Conservation (phyloP, 768 basidiomycete genomes). For the Leccinum incarnatum region DNA sequence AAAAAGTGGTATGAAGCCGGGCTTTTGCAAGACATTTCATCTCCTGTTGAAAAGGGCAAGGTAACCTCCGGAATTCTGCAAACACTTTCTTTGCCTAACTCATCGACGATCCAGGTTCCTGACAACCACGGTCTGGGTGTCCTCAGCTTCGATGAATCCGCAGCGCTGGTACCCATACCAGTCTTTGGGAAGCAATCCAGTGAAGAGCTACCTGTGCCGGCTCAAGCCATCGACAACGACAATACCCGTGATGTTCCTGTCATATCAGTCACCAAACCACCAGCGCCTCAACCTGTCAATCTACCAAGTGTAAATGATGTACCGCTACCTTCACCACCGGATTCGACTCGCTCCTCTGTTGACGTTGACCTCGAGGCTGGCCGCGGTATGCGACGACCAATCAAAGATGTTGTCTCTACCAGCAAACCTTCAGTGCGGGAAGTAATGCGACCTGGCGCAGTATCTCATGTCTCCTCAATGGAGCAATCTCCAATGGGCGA, state of each 20-base stretch:
- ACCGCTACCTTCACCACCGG: slow-evolving; percentile 42
- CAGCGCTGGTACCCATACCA: slow-evolving; percentile 62
- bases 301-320: slow-evolving; percentile 65
- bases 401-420: slow-evolving; percentile 12
- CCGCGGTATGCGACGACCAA: slow-evolving; percentile 37
- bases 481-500: slow-evolving; percentile 22
- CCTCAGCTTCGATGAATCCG: slow-evolving; percentile 40
- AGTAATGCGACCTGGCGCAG: slow-evolving; percentile 7
- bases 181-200: slow-evolving; percentile 41
- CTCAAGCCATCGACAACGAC: slow-evolving; percentile 23
- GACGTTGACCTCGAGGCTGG: slow-evolving; percentile 40
- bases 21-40: slow-evolving; percentile 50
- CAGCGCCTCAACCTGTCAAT: slow-evolving; percentile 66
- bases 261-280: slow-evolving; percentile 66
- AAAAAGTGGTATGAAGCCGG: slow-evolving; percentile 85
- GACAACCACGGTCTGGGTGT: slow-evolving; percentile 48
- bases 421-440: slow-evolving; percentile 12
- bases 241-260: slow-evolving; percentile 40
- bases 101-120: slow-evolving; percentile 31
- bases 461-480: slow-evolving; percentile 17
- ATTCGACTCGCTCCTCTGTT: slow-evolving; percentile 40
- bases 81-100: slow-evolving; percentile 15
- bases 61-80: slow-evolving; percentile 31
- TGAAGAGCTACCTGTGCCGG: slow-evolving; percentile 20
- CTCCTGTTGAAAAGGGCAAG: slow-evolving; percentile 46